A percentile compares a stretch with the other conserved stretches of the same genome.
phyloP scores from a whole-genome alignment of 768 basidiomycete species.

The Auriscalpium orientale region DNA sequence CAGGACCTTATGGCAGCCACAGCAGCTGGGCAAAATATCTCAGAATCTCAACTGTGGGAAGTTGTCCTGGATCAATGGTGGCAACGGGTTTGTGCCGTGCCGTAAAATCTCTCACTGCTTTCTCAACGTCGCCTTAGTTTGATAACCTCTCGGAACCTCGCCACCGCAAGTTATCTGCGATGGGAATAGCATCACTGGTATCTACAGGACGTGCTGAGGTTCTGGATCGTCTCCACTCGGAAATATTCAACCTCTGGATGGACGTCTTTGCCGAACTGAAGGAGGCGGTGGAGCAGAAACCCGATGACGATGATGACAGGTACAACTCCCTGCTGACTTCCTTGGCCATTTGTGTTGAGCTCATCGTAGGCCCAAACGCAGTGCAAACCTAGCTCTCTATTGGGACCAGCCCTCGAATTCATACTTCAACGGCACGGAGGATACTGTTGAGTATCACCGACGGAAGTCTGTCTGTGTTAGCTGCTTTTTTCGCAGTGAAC shows the following conservation, averaged over 20 bases:
- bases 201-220: slow-evolving; percentile 70
- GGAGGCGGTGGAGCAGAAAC: slow-evolving; percentile 44
- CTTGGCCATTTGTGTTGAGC: too few relatives aligned
- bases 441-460: slow-evolving; percentile 70
- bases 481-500: neutral
- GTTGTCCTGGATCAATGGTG: slow-evolving; percentile 74
- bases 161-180: slow-evolving; percentile 75
- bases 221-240: slow-evolving; percentile 59
- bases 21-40: slow-evolving; percentile 36
- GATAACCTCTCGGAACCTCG: slow-evolving; percentile 86
- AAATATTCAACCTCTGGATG: slow-evolving; percentile 82
- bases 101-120: neutral
- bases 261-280: slow-evolving; percentile 85
- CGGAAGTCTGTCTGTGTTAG: slow-evolving; percentile 51
- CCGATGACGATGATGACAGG: slow-evolving; percentile 6
- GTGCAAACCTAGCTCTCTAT: slow-evolving; percentile 42
- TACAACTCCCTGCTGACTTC: too few relatives aligned
- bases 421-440: slow-evolving; percentile 58
- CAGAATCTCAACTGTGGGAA: slow-evolving; percentile 55
- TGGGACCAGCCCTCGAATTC: slow-evolving; percentile 65
- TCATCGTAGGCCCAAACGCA: slow-evolving; percentile 6
- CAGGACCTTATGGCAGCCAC: slow-evolving; percentile 61
- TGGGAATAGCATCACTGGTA: slow-evolving; percentile 73
- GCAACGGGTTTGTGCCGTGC: slow-evolving; percentile 44
- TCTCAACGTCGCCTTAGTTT: slow-evolving; percentile 45